phyloP scores from a whole-genome alignment of 1,284 basidiomycete species.

The Microstroma glucosiphilum region DNA sequence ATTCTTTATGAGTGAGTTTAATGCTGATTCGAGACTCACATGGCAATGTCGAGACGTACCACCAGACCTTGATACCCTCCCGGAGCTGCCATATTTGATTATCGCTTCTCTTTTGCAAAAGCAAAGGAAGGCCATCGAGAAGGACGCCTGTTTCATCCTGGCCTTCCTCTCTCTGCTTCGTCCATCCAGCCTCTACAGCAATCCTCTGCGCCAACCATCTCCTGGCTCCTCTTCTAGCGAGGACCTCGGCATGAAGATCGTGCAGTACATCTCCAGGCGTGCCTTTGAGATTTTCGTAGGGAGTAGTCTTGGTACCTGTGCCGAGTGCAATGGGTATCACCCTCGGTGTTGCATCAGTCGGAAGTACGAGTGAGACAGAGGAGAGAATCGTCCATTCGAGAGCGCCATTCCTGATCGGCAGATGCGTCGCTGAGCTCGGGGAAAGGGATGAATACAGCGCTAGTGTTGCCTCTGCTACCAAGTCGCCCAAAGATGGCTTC shows the following conservation, averaged over 20 bases:
- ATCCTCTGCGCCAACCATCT: constrained; percentile 76
- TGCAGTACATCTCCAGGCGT: constrained; percentile 72
- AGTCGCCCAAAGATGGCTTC: too few relatives aligned
- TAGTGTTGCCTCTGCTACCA: too few relatives aligned
- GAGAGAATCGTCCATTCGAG: constrained; percentile 36
- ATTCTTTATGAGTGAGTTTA: constrained; percentile 2
- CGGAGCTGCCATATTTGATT: constrained; percentile 58
- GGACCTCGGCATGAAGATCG: constrained; percentile 83
- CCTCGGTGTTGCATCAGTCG: not conserved
- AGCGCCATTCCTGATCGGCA: not conserved
- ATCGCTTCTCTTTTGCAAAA: constrained; percentile 40
- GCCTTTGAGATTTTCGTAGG: constrained; percentile 60
- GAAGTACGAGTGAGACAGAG: constrained; percentile 12
- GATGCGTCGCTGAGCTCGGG: not conserved
- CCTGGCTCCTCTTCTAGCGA: constrained; percentile 70
- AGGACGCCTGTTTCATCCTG: constrained; percentile 3
- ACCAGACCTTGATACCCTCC: constrained; percentile 57
- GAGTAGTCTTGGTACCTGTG: constrained; percentile 81
- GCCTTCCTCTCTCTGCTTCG: not conserved
- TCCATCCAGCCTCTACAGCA: constrained; percentile 37
- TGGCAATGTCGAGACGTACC: constrained; percentile 86
- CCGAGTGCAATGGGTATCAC: constrained; percentile 63
- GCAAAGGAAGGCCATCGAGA: constrained; percentile 40
- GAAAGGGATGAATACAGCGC: too few relatives aligned
- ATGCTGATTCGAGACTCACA: constrained; percentile 56